phyloP scores from a whole-genome alignment of 129 eudicot species.

The Escallonia herrerae region DNA sequence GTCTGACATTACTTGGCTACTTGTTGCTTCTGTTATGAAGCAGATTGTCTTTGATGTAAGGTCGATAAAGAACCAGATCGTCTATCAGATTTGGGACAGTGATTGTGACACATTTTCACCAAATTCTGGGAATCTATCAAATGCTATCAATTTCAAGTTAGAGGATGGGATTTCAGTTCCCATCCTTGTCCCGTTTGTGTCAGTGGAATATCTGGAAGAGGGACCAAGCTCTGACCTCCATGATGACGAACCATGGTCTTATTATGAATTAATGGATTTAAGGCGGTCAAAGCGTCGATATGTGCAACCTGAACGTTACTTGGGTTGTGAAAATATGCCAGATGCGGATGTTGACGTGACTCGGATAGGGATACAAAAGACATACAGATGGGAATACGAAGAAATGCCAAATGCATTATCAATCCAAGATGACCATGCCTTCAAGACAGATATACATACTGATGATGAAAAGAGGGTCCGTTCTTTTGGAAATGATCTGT shows the following conservation, averaged over 20 bases:
- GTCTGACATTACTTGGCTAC: slow-evolving; percentile 75
- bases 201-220: slow-evolving; percentile 14
- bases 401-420: slow-evolving; percentile 59
- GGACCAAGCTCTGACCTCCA: slow-evolving; percentile 11
- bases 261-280: slow-evolving; percentile 35
- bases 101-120: slow-evolving; percentile 20
- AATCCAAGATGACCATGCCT: slow-evolving; percentile 61
- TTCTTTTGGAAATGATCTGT: slow-evolving; percentile 27
- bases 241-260: slow-evolving; percentile 23
- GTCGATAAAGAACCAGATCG: slow-evolving; percentile 48
- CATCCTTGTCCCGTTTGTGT: slow-evolving; percentile 31
- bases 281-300: slow-evolving; percentile 75
- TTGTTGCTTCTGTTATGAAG: slow-evolving; percentile 68
- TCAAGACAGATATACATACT: slow-evolving; percentile 13
- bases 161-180: slow-evolving; percentile 54
- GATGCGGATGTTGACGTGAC: slow-evolving; percentile 54
- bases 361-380: slow-evolving; percentile 53
- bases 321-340: slow-evolving; percentile 55
- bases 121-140: slow-evolving; percentile 23
- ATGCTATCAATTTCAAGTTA: slow-evolving; percentile 52
- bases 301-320: slow-evolving; percentile 69
- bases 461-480: slow-evolving; percentile 18
- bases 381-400: slow-evolving; percentile 41
- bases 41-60: slow-evolving; percentile 60
- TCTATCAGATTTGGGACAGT: slow-evolving; percentile 67